phyloP scores from a whole-genome alignment of 2,329 filamentous ascomycete genomes.

The Penicillium sp. region DNA sequence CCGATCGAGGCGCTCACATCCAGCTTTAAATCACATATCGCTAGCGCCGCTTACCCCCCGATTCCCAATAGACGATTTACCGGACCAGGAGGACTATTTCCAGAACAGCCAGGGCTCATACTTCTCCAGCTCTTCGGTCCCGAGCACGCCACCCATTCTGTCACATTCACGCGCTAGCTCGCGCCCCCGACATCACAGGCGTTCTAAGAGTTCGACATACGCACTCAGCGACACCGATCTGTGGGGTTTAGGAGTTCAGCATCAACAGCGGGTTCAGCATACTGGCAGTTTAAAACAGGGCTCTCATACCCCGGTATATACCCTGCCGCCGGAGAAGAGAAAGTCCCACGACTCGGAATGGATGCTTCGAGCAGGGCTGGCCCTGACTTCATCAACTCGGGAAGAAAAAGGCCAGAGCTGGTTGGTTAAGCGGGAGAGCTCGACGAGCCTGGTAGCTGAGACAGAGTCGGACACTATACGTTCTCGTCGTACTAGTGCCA shows the following conservation, averaged over 20 bases:
- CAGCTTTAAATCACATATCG: constrained; percentile 57
- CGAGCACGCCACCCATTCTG: constrained; percentile 40
- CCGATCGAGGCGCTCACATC: constrained; percentile 52
- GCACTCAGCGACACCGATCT: constrained; percentile 35
- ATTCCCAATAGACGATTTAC: constrained; percentile 50
- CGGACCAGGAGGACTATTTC: constrained; percentile 32
- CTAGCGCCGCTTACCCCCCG: constrained; percentile 57
- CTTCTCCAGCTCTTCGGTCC: constrained; percentile 39
- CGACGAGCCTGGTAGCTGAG: constrained; percentile 49
- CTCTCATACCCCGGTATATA: background rate
- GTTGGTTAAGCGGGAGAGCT: constrained; percentile 54
- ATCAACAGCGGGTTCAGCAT: constrained; percentile 21
- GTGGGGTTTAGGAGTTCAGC: constrained; percentile 22
- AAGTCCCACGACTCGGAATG: constrained; percentile 48
- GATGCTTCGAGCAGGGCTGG: constrained; percentile 56
- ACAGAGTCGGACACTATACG: constrained; percentile 26
- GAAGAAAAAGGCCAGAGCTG: constrained; percentile 62
- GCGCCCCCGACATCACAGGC: constrained; percentile 26
- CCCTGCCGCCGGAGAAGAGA: constrained; percentile 14
- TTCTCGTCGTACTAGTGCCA: constrained; percentile 15
- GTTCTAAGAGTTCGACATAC: constrained; percentile 33
- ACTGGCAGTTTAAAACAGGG: background rate
- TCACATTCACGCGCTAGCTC: constrained; percentile 41
- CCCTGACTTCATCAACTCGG: constrained; percentile 53
- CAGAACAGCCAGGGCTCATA: constrained; percentile 31